Percentiles rank a stretch among this genome's conserved stretches.
Conservation (phyloP, 345 rosid genomes). For the Populus pruinosa region DNA sequence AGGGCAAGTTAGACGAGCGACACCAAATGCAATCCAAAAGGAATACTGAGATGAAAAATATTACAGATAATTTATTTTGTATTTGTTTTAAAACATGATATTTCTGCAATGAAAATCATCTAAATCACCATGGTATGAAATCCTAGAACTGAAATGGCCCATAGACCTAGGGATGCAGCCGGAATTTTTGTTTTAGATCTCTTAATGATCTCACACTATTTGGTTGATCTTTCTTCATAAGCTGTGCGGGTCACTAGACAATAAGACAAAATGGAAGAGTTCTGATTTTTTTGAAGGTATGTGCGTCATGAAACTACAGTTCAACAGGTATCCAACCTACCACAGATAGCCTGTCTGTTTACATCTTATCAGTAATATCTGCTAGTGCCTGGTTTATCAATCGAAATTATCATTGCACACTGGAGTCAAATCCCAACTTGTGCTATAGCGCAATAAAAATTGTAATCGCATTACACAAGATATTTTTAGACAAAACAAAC, state of each 20-base stretch:
- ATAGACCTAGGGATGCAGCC: neutral
- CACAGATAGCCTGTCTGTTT: neutral
- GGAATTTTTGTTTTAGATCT: neutral
- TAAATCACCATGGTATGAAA: neutral
- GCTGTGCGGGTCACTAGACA: neutral
- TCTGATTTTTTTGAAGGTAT: neutral
- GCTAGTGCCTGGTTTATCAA: neutral
- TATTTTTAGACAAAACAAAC: neutral
- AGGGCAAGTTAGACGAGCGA: neutral
- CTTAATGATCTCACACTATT: neutral
- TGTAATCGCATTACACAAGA: neutral
- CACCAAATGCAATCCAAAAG: neutral
- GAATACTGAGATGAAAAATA: too few relatives aligned
- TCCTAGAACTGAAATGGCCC: slow-evolving; percentile 1
- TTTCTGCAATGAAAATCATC: neutral
- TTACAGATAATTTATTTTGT: neutral
- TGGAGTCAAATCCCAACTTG: neutral
- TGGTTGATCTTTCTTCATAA: neutral
- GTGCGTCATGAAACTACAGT: neutral
- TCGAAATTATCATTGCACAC: neutral
- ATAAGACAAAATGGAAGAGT: neutral
- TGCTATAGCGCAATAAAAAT: neutral
- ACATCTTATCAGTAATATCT: neutral
- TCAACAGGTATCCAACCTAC: neutral
- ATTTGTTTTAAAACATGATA: neutral